Evolutionary conservation across 768 basidiomycete genomes (phyloP).

Genomic region (Tephrocybe rancida): DNA sequence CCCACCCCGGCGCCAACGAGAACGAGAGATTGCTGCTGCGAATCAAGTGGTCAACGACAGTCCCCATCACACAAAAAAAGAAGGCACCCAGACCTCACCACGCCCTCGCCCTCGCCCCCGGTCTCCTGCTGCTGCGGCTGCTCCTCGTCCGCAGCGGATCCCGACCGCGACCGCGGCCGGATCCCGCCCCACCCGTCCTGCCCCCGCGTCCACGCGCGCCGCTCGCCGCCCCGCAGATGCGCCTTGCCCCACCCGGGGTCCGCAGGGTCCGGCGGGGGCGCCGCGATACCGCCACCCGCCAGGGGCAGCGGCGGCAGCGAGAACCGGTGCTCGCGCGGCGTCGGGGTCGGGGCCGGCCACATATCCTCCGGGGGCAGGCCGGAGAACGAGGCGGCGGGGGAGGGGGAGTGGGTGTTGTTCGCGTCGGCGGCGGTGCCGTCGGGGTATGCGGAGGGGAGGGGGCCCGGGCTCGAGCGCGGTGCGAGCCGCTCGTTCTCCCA

Average conservation of each 20-base stretch:
- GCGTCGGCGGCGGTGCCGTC: neutral
- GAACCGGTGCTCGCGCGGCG: neutral
- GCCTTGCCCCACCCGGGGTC: constrained; percentile 43
- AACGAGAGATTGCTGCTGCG: constrained; percentile 81
- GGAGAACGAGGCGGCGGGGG: too few species aligned
- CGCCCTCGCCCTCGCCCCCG: constrained; percentile 52
- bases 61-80: neutral
- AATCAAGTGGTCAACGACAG: constrained; percentile 12
- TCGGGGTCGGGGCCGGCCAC: neutral
- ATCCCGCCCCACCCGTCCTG: constrained; percentile 73
- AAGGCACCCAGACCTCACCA: constrained; percentile 60
- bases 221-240: constrained; percentile 46
- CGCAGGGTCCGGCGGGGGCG: neutral
- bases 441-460: neutral
- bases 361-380: neutral
- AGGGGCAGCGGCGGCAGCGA: neutral
- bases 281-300: neutral
- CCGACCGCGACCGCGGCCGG: constrained; percentile 11
- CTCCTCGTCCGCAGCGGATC: neutral
- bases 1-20: constrained; percentile 73
- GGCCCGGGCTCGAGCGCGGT: neutral
- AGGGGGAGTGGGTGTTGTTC: neutral
- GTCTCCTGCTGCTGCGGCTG: constrained; percentile 24
- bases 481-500: constrained; percentile 79
- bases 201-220: constrained; percentile 70